A percentile compares a stretch with the other conserved stretches of the same genome.
phyloP scores from a whole-genome alignment of 352 stramenopile genomes.

The Pythium phragmitis region DNA sequence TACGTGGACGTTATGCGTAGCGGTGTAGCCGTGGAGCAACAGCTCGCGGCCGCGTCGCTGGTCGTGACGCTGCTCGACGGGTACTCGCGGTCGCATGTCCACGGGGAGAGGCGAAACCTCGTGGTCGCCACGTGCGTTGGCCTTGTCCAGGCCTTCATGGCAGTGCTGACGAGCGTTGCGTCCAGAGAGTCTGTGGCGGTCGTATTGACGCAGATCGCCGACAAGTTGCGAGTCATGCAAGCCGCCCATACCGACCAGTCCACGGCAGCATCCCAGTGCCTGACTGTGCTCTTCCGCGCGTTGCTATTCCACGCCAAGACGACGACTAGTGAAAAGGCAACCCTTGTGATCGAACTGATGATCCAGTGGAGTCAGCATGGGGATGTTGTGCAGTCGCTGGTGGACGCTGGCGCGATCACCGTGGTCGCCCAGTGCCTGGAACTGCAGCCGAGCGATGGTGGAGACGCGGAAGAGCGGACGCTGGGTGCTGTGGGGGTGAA shows the following conservation, averaged over 20 bases:
- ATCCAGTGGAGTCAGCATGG: slow-evolving; percentile 4
- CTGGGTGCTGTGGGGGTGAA: neutral
- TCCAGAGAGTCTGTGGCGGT: neutral
- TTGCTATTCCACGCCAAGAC: neutral
- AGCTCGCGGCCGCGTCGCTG: neutral
- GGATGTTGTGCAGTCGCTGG: neutral
- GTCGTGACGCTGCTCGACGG: neutral
- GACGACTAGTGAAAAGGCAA: neutral
- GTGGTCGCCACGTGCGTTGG: neutral
- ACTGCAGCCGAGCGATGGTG: neutral
- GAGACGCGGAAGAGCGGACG: neutral
- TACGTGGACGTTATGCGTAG: neutral
- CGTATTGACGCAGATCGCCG: neutral
- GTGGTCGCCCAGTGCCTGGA: neutral
- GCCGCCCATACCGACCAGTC: neutral
- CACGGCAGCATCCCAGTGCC: neutral
- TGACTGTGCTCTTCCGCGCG: neutral
- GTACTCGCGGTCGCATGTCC: neutral
- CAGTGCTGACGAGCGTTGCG: neutral
- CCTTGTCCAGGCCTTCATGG: neutral
- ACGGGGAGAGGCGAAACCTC: neutral
- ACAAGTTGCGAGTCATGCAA: neutral
- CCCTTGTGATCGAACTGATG: neutral
- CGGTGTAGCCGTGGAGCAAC: neutral
- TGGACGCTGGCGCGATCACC: neutral